These are phyloP conservation scores for Kodamaea arcana DNA, from an alignment of 1,139 yeast genomes.

Conservation along the genomic window DNA sequence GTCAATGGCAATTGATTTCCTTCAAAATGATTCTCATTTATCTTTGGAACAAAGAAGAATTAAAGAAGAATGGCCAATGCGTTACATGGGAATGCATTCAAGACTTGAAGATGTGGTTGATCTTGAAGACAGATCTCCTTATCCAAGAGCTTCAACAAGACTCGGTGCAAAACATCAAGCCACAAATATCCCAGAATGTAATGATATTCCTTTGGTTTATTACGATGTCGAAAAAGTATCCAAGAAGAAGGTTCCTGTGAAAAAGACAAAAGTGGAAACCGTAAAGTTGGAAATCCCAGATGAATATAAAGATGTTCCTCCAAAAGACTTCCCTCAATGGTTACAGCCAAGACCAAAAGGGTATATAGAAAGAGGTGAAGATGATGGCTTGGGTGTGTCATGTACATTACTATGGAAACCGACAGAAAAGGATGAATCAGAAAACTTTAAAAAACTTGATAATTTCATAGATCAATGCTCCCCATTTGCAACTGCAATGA, in stretches of 20 bases:
- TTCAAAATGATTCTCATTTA: slow-evolving; percentile 39
- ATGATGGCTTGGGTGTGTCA: slow-evolving; percentile 51
- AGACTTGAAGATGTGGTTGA: slow-evolving; percentile 77
- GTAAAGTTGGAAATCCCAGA: slow-evolving; percentile 42
- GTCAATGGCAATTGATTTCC: slow-evolving; percentile 51
- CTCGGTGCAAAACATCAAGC: slow-evolving; percentile 76
- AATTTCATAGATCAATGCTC: slow-evolving; percentile 52
- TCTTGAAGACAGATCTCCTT: slow-evolving; percentile 68
- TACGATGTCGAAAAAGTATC: slow-evolving; percentile 42
- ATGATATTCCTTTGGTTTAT: slow-evolving; percentile 63
- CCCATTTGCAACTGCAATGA: slow-evolving; percentile 49
- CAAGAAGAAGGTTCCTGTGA: slow-evolving; percentile 15
- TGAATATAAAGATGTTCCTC: slow-evolving; percentile 38
- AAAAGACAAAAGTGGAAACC: slow-evolving; percentile 15
- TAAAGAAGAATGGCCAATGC: slow-evolving; percentile 72
- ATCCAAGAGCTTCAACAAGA: slow-evolving; percentile 78
- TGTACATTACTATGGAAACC: slow-evolving; percentile 66
- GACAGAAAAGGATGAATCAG: slow-evolving; percentile 28
- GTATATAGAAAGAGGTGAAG: slow-evolving; percentile 82
- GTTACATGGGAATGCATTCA: slow-evolving; percentile 78
- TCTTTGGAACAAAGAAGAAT: slow-evolving; percentile 47
- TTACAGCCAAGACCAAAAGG: slow-evolving; percentile 76
- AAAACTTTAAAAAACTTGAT: slow-evolving; percentile 41
- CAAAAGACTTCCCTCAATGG: slow-evolving; percentile 64
- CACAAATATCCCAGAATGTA: slow-evolving; percentile 61